Evolutionary conservation across 129 eudicot species (phyloP).

Genomic region (Kitagawia praeruptora): DNA sequence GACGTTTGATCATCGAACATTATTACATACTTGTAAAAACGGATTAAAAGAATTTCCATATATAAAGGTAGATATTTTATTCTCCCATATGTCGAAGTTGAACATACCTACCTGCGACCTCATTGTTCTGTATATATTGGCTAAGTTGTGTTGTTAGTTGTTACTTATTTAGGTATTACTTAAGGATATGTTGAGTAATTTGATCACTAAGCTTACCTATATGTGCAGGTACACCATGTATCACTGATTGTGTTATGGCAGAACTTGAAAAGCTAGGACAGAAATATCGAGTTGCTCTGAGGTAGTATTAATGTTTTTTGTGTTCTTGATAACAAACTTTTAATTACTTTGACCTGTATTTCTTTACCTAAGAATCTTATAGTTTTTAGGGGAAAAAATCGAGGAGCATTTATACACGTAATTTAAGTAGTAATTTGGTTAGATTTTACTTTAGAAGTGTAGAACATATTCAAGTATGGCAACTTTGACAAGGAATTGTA

Average conservation of each 20-base stretch:
- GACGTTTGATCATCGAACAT: background rate
- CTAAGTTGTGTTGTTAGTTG: background rate
- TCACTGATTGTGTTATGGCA: constrained; percentile 99
- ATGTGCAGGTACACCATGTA: constrained; percentile 88
- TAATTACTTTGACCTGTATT: background rate
- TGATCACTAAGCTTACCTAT: background rate
- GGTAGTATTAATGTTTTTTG: constrained; percentile 27
- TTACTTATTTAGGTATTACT: background rate
- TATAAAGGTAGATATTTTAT: background rate
- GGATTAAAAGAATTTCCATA: background rate
- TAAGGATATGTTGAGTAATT: background rate
- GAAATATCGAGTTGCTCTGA: constrained; percentile 87
- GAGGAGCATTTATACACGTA: background rate
- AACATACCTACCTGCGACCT: background rate
- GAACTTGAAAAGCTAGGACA: constrained; percentile 97
- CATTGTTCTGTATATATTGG: background rate
- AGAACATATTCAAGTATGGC: background rate
- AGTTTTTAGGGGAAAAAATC: background rate
- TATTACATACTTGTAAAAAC: background rate
- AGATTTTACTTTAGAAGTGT: background rate
- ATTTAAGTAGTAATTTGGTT: background rate
- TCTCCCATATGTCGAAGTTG: background rate
- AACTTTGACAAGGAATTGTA: background rate
- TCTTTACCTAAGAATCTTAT: background rate
- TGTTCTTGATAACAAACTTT: background rate